A percentile compares a stretch with the other conserved stretches of the same genome.
phyloP scores from a whole-genome alignment of 352 stramenopile genomes.

The Saprolegnia parasitica region DNA sequence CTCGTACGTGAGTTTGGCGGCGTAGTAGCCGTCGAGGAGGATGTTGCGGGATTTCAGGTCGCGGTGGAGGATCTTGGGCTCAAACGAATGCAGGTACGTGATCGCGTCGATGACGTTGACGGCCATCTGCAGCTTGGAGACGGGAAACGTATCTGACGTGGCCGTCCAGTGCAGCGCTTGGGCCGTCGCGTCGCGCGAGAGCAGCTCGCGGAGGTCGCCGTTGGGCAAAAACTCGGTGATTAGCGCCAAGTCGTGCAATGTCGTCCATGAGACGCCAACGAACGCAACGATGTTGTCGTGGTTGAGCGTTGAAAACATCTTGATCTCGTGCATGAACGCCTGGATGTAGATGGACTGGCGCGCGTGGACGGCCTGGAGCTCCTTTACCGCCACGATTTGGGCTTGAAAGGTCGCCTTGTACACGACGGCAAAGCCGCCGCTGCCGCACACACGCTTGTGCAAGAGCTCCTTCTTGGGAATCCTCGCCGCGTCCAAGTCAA shows the following conservation, averaged over 20 bases:
- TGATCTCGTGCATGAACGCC: slow-evolving; percentile 29
- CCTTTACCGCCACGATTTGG: slow-evolving; percentile 28
- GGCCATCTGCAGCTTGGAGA: slow-evolving; percentile 22
- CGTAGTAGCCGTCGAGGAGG: slow-evolving; percentile 34
- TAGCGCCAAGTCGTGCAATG: slow-evolving; percentile 30
- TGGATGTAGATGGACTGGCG: slow-evolving; percentile 23
- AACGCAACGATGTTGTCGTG: slow-evolving; percentile 28
- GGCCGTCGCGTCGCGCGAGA: background rate
- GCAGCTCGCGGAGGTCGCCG: slow-evolving; percentile 31
- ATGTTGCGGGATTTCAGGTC: slow-evolving; percentile 52
- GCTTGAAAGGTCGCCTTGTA: slow-evolving; percentile 21
- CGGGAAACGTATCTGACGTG: background rate
- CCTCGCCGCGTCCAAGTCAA: slow-evolving; percentile 12
- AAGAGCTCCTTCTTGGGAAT: slow-evolving; percentile 26
- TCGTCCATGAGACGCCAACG: slow-evolving; percentile 24
- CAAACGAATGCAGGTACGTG: slow-evolving; percentile 39
- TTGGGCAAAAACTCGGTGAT: slow-evolving; percentile 44
- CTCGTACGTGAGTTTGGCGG: slow-evolving; percentile 36
- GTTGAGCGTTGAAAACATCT: slow-evolving; percentile 24
- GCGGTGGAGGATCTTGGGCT: slow-evolving; percentile 38
- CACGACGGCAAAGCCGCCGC: slow-evolving; percentile 24
- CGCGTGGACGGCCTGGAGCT: slow-evolving; percentile 11
- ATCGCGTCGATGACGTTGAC: slow-evolving; percentile 36
- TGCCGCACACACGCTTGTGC: slow-evolving; percentile 5
- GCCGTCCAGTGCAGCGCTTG: slow-evolving; percentile 10